These are phyloP conservation scores for Skeletonema potamos DNA, from an alignment of 108 stramenopile species.

Conservation along the genomic window DNA sequence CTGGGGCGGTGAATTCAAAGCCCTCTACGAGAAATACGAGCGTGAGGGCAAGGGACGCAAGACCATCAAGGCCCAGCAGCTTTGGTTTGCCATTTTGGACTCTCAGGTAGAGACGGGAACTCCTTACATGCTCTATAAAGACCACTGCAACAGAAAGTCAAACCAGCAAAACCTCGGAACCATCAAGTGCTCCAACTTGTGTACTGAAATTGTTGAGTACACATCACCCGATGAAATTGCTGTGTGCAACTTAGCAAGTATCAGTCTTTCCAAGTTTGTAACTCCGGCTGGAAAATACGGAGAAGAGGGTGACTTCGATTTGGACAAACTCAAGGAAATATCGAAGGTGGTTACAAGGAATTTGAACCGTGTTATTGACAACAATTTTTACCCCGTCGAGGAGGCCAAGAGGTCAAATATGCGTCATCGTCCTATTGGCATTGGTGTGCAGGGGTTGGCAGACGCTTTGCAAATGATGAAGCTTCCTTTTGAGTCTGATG, in stretches of 20 bases:
- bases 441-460: conserved; percentile 99
- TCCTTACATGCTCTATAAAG: conserved; percentile 99
- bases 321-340: conserved; percentile 82
- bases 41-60: conserved; percentile 87
- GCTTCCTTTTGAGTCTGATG: conserved; percentile 91
- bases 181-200: conserved; percentile 97
- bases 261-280: conserved; percentile 94
- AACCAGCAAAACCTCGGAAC: conserved; percentile 99
- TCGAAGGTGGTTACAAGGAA: conserved; percentile 95
- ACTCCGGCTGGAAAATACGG: conserved; percentile 54
- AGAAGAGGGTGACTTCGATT: conserved; percentile 71
- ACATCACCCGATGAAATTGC: conserved; percentile 98
- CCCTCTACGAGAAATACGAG: conserved; percentile 95
- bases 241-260: conserved; percentile 99
- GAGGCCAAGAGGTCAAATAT: conserved; percentile 90
- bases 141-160: conserved; percentile 96
- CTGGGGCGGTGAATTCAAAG: conserved; percentile 91
- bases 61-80: conserved; percentile 93
- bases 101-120: conserved; percentile 99
- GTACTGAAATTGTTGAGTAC: conserved; percentile 99
- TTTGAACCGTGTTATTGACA: conserved; percentile 98
- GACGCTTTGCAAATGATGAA: conserved; percentile 96
- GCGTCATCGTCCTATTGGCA: conserved; percentile 99
- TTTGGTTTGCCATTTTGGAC: conserved; percentile 98
- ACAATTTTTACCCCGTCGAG: conserved; percentile 96